Evolutionary conservation across 768 basidiomycete genomes (phyloP).

Genomic region (Cyathus striatus): DNA sequence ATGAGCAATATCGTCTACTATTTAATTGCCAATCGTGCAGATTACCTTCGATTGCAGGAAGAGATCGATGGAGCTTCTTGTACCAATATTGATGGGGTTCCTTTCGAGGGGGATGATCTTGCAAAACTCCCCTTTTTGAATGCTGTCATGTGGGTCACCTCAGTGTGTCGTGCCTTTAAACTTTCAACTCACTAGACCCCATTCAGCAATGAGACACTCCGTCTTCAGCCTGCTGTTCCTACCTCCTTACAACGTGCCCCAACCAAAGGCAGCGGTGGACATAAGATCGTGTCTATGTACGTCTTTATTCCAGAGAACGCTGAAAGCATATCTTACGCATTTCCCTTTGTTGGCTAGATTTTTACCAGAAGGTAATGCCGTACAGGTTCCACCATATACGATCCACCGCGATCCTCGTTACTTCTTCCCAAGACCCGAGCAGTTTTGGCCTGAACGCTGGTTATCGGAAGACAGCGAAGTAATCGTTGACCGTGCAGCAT

Average conservation of each 20-base stretch:
- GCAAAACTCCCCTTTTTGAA: constrained; percentile 17
- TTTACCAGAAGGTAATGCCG: constrained; percentile 34
- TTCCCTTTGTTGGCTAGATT: constrained; percentile 15
- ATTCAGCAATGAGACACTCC: constrained; percentile 30
- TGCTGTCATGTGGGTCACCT: constrained; percentile 22
- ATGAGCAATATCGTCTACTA: constrained; percentile 33
- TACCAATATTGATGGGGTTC: constrained; percentile 15
- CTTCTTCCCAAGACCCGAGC: constrained; percentile 31
- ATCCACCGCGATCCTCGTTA: constrained; percentile 32
- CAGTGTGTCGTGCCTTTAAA: not conserved
- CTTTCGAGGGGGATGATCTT: constrained; percentile 17
- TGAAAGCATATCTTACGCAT: no score
- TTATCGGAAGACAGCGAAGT: constrained; percentile 15
- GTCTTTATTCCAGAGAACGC: not conserved
- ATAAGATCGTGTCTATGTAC: constrained; percentile 18
- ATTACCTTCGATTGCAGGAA: constrained; percentile 27
- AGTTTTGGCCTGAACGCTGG: constrained; percentile 35
- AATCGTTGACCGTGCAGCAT: constrained; percentile 20
- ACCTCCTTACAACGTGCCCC: constrained; percentile 27
- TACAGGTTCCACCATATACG: constrained; percentile 28
- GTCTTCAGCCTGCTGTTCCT: constrained; percentile 30
- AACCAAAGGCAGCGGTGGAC: constrained; percentile 20
- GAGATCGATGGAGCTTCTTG: constrained; percentile 32
- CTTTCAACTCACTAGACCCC: not conserved
- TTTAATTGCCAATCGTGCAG: constrained; percentile 30